Evolutionary conservation across 208 protist genomes (phyloP), one percentile per base, ranked within the genome.

Genomic region (Acanthamoeba lenticulata): DNA sequence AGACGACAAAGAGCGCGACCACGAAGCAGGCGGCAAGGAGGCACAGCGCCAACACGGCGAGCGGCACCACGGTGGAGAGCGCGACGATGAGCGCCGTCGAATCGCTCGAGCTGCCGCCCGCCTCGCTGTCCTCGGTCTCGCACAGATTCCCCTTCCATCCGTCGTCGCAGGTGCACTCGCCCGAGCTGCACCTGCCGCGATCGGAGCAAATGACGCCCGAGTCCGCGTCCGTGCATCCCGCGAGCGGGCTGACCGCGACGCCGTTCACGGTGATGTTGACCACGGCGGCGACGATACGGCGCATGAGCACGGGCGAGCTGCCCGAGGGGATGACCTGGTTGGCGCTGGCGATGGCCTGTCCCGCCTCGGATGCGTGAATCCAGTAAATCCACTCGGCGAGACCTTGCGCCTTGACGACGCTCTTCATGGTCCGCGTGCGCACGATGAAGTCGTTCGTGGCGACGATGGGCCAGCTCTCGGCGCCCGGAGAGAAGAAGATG

Each of bases 331-430:
- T 77, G 65, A 77, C 36, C 65, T 44, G 29, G 65, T 77, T 32
- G 1, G 65, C 65, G 36, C 21, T 21, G 36, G 65, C 65, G 65
- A 77, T 77, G 65, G 27, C 21, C 34, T 77, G 36, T 13, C 34
- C 65, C 36, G 29, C 34, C 11, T 77, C 65, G 24, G 65, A 34
- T 1, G 65, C 3, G 34, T 77, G 65, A 17, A 42, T 77, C 65
- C 65, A 77, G 65, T 77, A 77, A 32, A 77, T 77, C 65, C 65
- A 77, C 34, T 77, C 65, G 29, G 36, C 65, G 13, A 77, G 36
- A 13, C 34, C 65, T 9, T 32, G 29, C 29, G 65, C 65, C 65
- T 77, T 77, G 65, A 44, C 34, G 1, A 19, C 29, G 32, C 36
- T 42, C 29, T 6, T 15, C 65, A 77, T 77, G 27, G 32, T 38